Evolutionary conservation across 2,329 filamentous ascomycete genomes (phyloP).

Genomic region (Neonectria hederae): DNA sequence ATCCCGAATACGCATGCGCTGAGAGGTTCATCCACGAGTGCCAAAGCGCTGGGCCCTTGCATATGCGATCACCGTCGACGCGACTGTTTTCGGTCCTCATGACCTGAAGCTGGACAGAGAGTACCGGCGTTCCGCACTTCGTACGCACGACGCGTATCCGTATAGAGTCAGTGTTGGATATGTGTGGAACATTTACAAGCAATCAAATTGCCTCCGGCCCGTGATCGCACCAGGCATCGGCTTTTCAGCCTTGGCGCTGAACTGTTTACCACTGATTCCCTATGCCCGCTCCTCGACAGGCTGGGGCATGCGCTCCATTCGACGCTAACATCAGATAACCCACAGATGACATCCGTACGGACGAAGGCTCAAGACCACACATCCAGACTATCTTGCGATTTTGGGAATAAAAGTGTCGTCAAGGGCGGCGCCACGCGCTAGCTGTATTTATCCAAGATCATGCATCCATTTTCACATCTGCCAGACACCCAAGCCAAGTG

Average conservation of each 20-base stretch:
- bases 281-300: background rate
- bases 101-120: background rate
- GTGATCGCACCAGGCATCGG: background rate
- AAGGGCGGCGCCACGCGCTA: slow-evolving; percentile 13
- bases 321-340: background rate
- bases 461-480: background rate
- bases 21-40: background rate
- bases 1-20: background rate
- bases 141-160: background rate
- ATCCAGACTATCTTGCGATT: no score
- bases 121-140: background rate
- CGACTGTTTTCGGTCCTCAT: background rate
- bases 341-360: background rate
- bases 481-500: background rate
- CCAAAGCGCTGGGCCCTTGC: background rate
- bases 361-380: background rate
- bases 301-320: background rate
- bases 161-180: background rate
- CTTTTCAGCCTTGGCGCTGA: background rate
- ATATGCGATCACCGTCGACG: background rate
- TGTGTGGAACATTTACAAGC: background rate
- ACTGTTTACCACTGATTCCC: background rate
- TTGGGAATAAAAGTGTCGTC: background rate
- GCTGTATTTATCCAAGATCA: background rate
- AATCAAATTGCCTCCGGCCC: background rate